Base-by-base conservation (phyloP, 208 protist genomes). In the Paratrypanosoma confusum region DNA sequence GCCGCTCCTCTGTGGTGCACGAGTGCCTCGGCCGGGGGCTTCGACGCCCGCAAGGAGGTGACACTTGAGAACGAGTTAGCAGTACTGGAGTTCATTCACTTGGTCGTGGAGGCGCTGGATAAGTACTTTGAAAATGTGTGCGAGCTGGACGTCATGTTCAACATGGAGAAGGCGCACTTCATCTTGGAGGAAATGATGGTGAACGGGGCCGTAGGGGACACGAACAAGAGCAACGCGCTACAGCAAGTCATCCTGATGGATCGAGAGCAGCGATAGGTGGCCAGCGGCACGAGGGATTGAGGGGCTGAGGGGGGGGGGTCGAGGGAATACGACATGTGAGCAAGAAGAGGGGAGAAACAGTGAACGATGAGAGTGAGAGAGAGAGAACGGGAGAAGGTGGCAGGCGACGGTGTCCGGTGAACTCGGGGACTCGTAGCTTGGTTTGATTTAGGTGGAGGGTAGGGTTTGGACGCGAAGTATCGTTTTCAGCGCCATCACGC, bases 71-170 rank as follows among this genome's bases (percentile, higher is more conserved):
- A 96, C 56, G 92, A 96, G 59, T 46, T 97, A 2, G 63, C 77
- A 10, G 69, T 95, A 4, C 68, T 93, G 21, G 93, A 97, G 63
- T 88, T 97, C 38, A 96, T 97, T 47, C 92, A 97, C 41, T 53
- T 62, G 17, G 48, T 96, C 5, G 92, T 97, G 18, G 90, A 97
- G 39, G 94, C 87, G 28, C 66, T 97, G 45, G 93, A 97, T 49
- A 57, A 44, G 34, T 88, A 86, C 41, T 87, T 90, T 59, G 75
- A 87, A 29, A 81, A 87, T 50, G 76, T 89, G 27, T 95, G 84
- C 53, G 87, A 95, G 49, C 64, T 95, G 1, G 87, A 95, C 52
- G 73, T 95, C 20, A 95, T 96, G 89, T 96, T 93, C 60, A 90
- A 96, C 58, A 29, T 97, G 5, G 89, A 96, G 27, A 93, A 90